Evolutionary conservation across 2,329 filamentous ascomycete genomes (phyloP).

Genomic region (Fusarium avenaceum): DNA sequence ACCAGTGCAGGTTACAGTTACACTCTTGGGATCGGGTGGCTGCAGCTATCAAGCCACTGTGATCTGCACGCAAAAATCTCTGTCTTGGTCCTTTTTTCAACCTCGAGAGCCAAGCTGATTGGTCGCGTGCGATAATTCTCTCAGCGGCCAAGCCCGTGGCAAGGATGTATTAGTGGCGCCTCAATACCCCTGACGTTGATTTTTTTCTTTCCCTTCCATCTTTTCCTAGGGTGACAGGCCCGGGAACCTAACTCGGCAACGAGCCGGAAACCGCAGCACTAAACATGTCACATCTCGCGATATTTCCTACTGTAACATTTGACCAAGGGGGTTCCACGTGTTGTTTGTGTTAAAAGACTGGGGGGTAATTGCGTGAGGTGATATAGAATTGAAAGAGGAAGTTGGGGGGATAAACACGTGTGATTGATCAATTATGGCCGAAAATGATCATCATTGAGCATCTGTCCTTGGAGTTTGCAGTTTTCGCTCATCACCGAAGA

Average conservation of each 20-base stretch:
- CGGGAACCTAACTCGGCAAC: slow-evolving; percentile 26
- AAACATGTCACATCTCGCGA: slow-evolving; percentile 40
- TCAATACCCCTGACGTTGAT: slow-evolving; percentile 18
- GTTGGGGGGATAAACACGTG: not conserved
- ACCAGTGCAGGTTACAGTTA: too few relatives aligned
- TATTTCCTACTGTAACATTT: slow-evolving; percentile 29
- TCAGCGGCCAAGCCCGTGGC: slow-evolving; percentile 36
- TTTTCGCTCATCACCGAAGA: slow-evolving; percentile 30
- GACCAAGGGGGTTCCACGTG: not conserved
- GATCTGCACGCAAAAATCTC: slow-evolving; percentile 8
- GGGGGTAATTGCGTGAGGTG: not conserved
- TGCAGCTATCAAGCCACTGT: slow-evolving; percentile 32
- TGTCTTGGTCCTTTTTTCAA: not conserved
- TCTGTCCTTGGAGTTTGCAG: not conserved
- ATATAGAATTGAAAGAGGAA: slow-evolving; percentile 1
- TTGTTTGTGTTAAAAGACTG: not conserved
- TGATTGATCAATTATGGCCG: not conserved
- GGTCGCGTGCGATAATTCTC: slow-evolving; percentile 2
- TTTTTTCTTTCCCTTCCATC: slow-evolving; percentile 15
- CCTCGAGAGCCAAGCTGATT: slow-evolving; percentile 11
- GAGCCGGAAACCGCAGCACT: slow-evolving; percentile 22
- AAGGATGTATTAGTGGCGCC: slow-evolving; percentile 27
- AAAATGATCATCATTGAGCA: slow-evolving; percentile 13
- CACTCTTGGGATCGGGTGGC: slow-evolving; percentile 10
- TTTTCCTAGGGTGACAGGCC: not conserved